A percentile compares a stretch with the other conserved stretches of the same genome.
These are phyloP conservation scores for Xylariaceae sp. DNA, from an alignment of 2,329 filamentous ascomycete genomes.

Conservation along the genomic window DNA sequence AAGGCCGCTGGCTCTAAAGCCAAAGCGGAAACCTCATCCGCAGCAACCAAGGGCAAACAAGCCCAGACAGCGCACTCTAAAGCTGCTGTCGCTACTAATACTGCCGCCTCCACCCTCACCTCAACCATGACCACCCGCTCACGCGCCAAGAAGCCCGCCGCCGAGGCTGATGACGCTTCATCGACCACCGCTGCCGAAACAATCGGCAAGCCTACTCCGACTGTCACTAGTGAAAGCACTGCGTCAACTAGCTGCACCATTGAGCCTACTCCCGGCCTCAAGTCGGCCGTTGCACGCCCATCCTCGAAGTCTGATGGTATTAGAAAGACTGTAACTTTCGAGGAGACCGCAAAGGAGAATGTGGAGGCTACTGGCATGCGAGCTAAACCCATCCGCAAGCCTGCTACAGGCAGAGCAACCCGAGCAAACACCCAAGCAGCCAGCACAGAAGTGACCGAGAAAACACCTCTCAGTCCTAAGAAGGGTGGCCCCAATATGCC, in stretches of 20 bases:
- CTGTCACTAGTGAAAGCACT: slow-evolving; percentile 35
- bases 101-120: slow-evolving; percentile 15
- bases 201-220: slow-evolving; percentile 35
- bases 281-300: slow-evolving; percentile 37
- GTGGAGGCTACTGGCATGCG: slow-evolving; percentile 40
- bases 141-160: slow-evolving; percentile 34
- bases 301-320: slow-evolving; percentile 21
- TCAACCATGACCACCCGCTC: slow-evolving; percentile 8
- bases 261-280: slow-evolving; percentile 34
- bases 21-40: slow-evolving; percentile 27
- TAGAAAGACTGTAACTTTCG: slow-evolving; percentile 60
- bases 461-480: slow-evolving; percentile 57
- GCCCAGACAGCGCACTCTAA: background rate
- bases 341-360: slow-evolving; percentile 62
- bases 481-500: slow-evolving; percentile 55
- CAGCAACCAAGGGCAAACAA: background rate
- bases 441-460: slow-evolving; percentile 35
- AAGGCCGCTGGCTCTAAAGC: slow-evolving; percentile 35
- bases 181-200: slow-evolving; percentile 23
- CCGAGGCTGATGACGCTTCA: slow-evolving; percentile 23
- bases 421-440: slow-evolving; percentile 34
- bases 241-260: slow-evolving; percentile 33
- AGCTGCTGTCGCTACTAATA: background rate
- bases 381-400: slow-evolving; percentile 46
- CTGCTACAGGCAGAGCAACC: slow-evolving; percentile 35